These are phyloP conservation scores for Hevea brasiliensis DNA, from an alignment of 345 rosid genomes.

Conservation along the genomic window DNA sequence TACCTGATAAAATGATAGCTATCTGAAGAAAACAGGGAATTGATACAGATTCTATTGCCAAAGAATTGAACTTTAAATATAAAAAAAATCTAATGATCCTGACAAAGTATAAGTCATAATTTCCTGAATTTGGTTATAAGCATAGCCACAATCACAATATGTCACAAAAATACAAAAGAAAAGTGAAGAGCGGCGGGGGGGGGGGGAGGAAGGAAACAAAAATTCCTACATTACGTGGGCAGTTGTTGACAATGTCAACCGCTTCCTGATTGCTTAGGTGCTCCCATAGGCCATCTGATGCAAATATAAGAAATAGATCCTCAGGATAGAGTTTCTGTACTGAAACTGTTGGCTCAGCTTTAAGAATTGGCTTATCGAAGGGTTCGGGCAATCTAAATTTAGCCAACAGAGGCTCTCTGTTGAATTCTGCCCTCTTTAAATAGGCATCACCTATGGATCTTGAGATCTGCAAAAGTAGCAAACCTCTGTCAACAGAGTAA, in stretches of 20 bases:
- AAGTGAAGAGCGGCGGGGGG: too few species aligned
- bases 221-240: conserved; percentile 83
- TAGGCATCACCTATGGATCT: conserved; percentile 98
- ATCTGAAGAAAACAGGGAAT: background rate
- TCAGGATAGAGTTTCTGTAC: conserved; percentile 75
- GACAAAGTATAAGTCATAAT: conserved; percentile 4
- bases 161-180: conserved; percentile 2
- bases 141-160: background rate
- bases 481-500: conserved; percentile 12
- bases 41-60: background rate
- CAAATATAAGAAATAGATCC: conserved; percentile 92
- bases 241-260: conserved; percentile 75
- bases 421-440: conserved; percentile 82
- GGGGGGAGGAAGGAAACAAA: too few species aligned
- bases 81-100: conserved; percentile 6
- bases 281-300: conserved; percentile 98
- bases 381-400: conserved; percentile 78
- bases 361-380: conserved; percentile 74
- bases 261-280: conserved; percentile 94
- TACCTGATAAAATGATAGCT: background rate
- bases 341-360: conserved; percentile 76
- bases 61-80: background rate
- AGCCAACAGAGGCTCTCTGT: conserved; percentile 73
- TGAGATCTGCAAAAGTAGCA: conserved; percentile 54
- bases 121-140: conserved; percentile 6